Base-by-base conservation (phyloP, 169 alveolate species). In the Eimeria sp. region DNA sequence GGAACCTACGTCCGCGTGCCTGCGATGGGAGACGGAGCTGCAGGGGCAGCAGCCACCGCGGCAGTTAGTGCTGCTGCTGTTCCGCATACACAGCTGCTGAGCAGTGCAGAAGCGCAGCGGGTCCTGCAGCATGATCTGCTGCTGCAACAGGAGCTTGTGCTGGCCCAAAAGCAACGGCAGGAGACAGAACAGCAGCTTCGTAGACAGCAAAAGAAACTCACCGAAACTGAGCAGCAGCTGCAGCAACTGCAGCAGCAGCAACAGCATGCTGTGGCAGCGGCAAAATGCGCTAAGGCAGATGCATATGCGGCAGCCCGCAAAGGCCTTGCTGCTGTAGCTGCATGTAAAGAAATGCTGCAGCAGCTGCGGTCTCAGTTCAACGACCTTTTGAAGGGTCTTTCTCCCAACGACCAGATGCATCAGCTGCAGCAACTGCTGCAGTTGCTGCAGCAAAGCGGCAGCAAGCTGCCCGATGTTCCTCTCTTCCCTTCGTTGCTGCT, bases 391-490 rank as follows among this genome's bases (percentile, higher is more conserved):
- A 16, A 82, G 90, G 90, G 72, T 27, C 49, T 82, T 47, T n/a
- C 90, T n/a, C 90, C 67, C 14, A 34, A 25, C 70, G 90, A 82
- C 18, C 90, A 51, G 70, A 73, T 51, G 90, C 43, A 82, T 45
- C 90, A 82, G n/a, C 34, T 82, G 90, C 90, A 82, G 90, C 67
- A 49, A 22, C 72, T 82, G 90, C 90, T 22, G 72, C 90, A 34
- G 90, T 25, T 82, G 90, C 49, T 82, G 90, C 90, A 47, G 51
- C 90, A 47, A 25, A 20, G 49, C 90, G 51, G 72, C 90, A 82
- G 90, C 90, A 47, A 45, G 90, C 90, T 47, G 73, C 70, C 22
- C 20, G 72, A 51, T n/a, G 49, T 51, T 22, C 90, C 90, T 22
- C 73, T 82, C 5, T 1, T 51, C 49, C 90, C 90, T n/a, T 82